These are phyloP conservation scores for Pseudotsuga menziesii DNA, from an alignment of 75 land plant genomes.

Conservation along the genomic window DNA sequence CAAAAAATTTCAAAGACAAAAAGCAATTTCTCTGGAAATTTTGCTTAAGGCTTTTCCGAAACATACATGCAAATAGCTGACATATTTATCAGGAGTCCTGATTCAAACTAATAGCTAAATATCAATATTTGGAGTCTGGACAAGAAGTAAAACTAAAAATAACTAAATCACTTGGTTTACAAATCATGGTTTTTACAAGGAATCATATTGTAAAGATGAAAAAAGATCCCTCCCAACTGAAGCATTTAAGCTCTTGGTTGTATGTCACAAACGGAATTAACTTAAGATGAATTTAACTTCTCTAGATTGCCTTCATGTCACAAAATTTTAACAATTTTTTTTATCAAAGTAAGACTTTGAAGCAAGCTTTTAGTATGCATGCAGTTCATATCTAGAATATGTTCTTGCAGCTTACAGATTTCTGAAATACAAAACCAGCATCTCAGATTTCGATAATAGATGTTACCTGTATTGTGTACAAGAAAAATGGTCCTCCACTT, in stretches of 20 bases:
- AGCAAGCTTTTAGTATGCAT: background rate
- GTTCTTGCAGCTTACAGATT: background rate
- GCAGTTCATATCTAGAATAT: background rate
- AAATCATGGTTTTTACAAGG: background rate
- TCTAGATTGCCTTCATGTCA: background rate
- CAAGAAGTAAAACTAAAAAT: background rate
- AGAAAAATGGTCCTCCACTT: background rate
- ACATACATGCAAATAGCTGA: background rate
- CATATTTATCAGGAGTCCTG: background rate
- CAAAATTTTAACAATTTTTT: background rate
- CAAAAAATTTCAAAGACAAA: background rate
- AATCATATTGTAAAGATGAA: background rate
- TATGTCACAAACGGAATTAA: background rate
- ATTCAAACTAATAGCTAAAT: background rate
- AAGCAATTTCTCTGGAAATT: background rate
- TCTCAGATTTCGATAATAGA: background rate
- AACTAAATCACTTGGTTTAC: background rate
- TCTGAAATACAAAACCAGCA: background rate
- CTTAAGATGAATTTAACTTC: background rate
- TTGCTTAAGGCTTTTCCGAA: background rate
- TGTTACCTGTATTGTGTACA: background rate
- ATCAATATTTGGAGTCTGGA: background rate
- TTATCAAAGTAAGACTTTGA: no score
- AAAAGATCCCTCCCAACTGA: background rate
- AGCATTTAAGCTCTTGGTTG: background rate